Evolutionary conservation across 768 basidiomycete genomes (phyloP).

Genomic region (Scleroderma bovista): DNA sequence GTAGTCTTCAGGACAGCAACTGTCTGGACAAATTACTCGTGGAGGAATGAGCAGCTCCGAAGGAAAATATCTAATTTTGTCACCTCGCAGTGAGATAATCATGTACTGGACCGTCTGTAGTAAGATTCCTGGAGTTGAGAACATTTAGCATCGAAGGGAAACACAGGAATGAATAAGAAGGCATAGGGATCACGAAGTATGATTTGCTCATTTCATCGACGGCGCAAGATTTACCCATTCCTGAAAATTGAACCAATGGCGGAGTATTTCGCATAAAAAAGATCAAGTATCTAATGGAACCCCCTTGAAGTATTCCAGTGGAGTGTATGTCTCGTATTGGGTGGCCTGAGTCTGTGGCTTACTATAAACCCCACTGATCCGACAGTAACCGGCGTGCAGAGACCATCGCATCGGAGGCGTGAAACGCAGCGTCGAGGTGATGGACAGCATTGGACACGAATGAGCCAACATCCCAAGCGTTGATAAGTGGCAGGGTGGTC

Average conservation of each 20-base stretch:
- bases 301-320: too few relatives aligned
- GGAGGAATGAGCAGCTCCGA: neutral
- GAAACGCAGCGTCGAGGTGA: too few relatives aligned
- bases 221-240: slow-evolving; percentile 4
- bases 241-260: slow-evolving; percentile 1
- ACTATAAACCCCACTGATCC: too few relatives aligned
- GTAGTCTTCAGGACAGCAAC: neutral
- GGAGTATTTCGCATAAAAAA: neutral
- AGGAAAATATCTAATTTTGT: neutral
- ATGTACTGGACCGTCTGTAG: neutral
- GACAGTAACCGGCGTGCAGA: too few relatives aligned
- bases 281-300: too few relatives aligned
- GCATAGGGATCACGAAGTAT: slow-evolving; percentile 1
- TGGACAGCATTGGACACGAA: too few relatives aligned
- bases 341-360: too few relatives aligned
- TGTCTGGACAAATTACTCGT: neutral
- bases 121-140: neutral
- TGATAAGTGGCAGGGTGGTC: too few relatives aligned
- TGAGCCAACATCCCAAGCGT: too few relatives aligned
- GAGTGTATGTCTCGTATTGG: too few relatives aligned
- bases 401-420: too few relatives aligned
- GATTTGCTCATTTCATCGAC: slow-evolving; percentile 3
- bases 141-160: neutral
- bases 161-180: neutral
- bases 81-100: neutral